Percentiles rank a stretch among this genome's conserved stretches.
phyloP scores from a whole-genome alignment of 441 rosid species.

The Geranium incanum region DNA sequence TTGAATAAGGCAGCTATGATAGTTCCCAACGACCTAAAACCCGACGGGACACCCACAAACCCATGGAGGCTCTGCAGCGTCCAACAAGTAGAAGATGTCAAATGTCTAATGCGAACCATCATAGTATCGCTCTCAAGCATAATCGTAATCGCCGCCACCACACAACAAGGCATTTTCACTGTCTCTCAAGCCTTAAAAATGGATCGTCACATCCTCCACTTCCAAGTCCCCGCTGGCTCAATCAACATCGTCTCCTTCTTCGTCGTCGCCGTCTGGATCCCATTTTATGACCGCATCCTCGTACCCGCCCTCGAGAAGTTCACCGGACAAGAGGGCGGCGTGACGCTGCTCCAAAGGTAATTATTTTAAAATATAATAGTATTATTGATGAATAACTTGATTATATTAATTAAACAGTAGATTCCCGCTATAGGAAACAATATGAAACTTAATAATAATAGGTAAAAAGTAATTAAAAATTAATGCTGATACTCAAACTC shows the following conservation, averaged over 20 bases:
- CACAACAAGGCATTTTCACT: conserved; percentile 45
- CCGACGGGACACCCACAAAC: conserved; percentile 33
- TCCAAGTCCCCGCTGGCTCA: conserved; percentile 58
- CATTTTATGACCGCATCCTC: conserved; percentile 55
- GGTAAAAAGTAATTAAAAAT: no score
- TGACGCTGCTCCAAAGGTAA: conserved; percentile 45
- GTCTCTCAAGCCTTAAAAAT: conserved; percentile 49
- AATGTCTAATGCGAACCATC: conserved; percentile 42
- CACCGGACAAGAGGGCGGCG: conserved; percentile 56
- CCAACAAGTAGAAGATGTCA: conserved; percentile 59
- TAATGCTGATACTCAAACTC: no score
- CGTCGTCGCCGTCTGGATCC: conserved; percentile 61
- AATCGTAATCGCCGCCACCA: conserved; percentile 35
- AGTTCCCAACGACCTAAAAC: conserved; percentile 32
- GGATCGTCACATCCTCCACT: conserved; percentile 52
- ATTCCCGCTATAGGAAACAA: no score
- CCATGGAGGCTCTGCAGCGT: conserved; percentile 48
- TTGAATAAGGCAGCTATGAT: conserved; percentile 52
- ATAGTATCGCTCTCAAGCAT: conserved; percentile 53
- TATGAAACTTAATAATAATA: no score
- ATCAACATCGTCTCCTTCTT: conserved; percentile 36
- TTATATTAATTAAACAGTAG: no score
- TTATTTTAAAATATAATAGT: no score
- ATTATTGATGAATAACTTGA: no score
- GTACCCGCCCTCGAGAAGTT: conserved; percentile 45